A percentile compares a stretch with the other conserved stretches of the same genome.
These are phyloP conservation scores for Gossypium aridum DNA, from an alignment of 441 rosid genomes.

Conservation along the genomic window DNA sequence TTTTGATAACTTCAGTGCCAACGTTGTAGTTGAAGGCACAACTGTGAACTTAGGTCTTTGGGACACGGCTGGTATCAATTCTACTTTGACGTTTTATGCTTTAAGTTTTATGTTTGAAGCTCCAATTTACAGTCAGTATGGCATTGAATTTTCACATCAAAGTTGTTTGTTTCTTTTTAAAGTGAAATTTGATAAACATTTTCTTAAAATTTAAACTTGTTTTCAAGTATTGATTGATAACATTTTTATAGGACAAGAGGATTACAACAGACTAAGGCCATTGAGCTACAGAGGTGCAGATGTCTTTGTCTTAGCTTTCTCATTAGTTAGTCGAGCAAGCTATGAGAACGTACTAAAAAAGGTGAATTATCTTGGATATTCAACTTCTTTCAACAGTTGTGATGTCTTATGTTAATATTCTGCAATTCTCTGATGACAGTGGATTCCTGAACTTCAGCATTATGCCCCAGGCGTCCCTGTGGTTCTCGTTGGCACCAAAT, in stretches of 20 bases:
- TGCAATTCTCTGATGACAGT: slow-evolving; percentile 38
- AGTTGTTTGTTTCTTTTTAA: not conserved
- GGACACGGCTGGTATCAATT: slow-evolving; percentile 91
- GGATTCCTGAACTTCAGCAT: slow-evolving; percentile 98
- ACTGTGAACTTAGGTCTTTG: slow-evolving; percentile 92
- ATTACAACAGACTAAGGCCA: slow-evolving; percentile 91
- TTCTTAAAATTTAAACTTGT: not conserved
- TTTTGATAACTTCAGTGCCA: slow-evolving; percentile 97
- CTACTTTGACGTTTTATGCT: not conserved
- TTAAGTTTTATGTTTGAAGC: not conserved
- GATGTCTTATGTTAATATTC: not conserved
- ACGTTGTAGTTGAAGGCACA: slow-evolving; percentile 83
- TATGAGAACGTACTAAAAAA: slow-evolving; percentile 87
- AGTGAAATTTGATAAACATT: slow-evolving; percentile 1
- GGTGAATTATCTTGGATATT: slow-evolving; percentile 33
- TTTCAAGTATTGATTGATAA: slow-evolving; percentile 9
- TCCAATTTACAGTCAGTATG: not conserved
- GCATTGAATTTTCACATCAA: not conserved
- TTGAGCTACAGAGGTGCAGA: slow-evolving; percentile 98
- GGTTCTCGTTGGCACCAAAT: slow-evolving; percentile 89
- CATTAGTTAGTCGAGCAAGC: slow-evolving; percentile 92
- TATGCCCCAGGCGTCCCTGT: slow-evolving; percentile 85
- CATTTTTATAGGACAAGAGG: slow-evolving; percentile 73
- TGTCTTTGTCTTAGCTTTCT: slow-evolving; percentile 93
- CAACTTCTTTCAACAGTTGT: not conserved